These are phyloP conservation scores for Auriculariales sp. DNA, from an alignment of 768 basidiomycete genomes.

Conservation along the genomic window DNA sequence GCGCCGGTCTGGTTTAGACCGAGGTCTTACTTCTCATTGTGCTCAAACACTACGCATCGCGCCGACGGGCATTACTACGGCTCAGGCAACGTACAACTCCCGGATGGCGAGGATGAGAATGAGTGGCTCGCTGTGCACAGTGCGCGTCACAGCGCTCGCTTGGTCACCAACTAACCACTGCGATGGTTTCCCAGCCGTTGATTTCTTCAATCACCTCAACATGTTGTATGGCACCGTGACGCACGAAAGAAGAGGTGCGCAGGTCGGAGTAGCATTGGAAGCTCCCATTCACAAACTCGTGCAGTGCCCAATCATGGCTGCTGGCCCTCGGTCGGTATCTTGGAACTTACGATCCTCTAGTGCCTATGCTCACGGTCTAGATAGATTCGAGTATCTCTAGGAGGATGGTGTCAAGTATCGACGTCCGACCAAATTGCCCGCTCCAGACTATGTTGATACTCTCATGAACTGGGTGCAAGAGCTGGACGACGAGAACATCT, in stretches of 20 bases:
- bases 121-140: constrained; percentile 99
- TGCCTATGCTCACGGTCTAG: no score
- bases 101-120: constrained; percentile 92
- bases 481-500: constrained; percentile 82
- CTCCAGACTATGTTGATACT: constrained; percentile 92
- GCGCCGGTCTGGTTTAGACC: no score
- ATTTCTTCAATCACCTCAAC: constrained; percentile 99
- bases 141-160: constrained; percentile 19
- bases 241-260: constrained; percentile 78
- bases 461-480: constrained; percentile 98
- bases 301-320: constrained; percentile 93
- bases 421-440: constrained; percentile 84
- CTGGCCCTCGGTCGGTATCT: constrained; percentile 71
- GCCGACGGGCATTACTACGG: no score
- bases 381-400: constrained; percentile 89
- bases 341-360: no score
- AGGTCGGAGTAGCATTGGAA: background rate
- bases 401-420: constrained; percentile 81
- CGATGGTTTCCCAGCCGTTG: constrained; percentile 62
- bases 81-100: constrained; percentile 91
- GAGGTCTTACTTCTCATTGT: no score
- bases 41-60: no score
- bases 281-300: constrained; percentile 2
- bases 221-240: constrained; percentile 98
- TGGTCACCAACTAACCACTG: constrained; percentile 2